Percentiles rank a stretch among this genome's conserved stretches.
Conservation (phyloP, 768 basidiomycete genomes). For the Mycena sanguinolenta region DNA sequence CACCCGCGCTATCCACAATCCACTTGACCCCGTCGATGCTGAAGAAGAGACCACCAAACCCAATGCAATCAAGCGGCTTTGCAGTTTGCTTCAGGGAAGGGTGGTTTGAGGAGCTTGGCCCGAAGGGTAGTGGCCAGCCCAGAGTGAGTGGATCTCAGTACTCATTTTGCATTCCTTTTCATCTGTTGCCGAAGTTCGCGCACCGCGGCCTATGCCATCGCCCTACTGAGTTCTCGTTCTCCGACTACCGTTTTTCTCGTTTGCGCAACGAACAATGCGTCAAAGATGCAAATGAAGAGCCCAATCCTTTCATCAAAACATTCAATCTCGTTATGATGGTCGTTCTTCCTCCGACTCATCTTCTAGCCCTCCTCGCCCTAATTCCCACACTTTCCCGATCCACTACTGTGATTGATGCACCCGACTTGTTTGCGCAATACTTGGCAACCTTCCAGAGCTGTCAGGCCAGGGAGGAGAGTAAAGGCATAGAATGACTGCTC, state of each 20-base stretch:
- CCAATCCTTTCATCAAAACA: constrained; percentile 65
- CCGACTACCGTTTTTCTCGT: constrained; percentile 84
- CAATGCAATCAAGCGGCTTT: constrained; percentile 68
- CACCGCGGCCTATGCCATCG: constrained; percentile 67
- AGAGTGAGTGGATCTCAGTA: constrained; percentile 60
- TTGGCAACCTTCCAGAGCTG: constrained; percentile 90
- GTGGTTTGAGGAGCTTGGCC: constrained; percentile 84
- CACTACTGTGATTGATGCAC: constrained; percentile 88
- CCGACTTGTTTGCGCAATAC: constrained; percentile 94
- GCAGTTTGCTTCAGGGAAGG: constrained; percentile 78
- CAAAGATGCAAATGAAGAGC: constrained; percentile 64
- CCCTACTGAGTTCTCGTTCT: constrained; percentile 71
- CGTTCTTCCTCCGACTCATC: constrained; percentile 76
- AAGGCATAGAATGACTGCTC: constrained; percentile 84
- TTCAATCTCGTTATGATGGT: constrained; percentile 45
- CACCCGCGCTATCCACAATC: constrained; percentile 40
- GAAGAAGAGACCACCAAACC: constrained; percentile 62
- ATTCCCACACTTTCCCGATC: constrained; percentile 86
- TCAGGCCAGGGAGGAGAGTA: constrained; percentile 66
- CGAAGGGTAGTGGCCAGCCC: constrained; percentile 90
- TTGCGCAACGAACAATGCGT: constrained; percentile 90
- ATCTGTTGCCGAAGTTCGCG: constrained; percentile 60
- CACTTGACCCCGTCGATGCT: constrained; percentile 41
- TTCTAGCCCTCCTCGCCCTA: constrained; percentile 80
- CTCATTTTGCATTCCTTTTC: not conserved